phyloP scores from a whole-genome alignment of 2,329 filamentous ascomycete genomes.

The Fusarium goolgardi region DNA sequence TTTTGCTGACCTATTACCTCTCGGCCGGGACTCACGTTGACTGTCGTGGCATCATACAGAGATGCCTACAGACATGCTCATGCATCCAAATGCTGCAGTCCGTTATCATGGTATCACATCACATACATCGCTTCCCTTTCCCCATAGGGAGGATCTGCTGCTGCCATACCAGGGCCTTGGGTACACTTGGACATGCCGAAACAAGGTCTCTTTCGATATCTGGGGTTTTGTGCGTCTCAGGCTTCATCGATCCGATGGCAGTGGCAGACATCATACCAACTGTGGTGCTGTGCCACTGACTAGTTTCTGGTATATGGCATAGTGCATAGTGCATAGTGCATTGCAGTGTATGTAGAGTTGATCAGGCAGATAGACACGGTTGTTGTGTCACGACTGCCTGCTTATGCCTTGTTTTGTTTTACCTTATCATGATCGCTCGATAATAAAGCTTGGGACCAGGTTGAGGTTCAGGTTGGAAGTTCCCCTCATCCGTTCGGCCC shows the following conservation, averaged over 20 bases:
- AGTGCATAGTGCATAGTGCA: background rate
- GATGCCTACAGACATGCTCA: slow-evolving; percentile 25
- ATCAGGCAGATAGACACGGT: slow-evolving; percentile 1
- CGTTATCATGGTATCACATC: slow-evolving; percentile 15
- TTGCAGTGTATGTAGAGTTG: background rate
- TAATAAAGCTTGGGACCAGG: background rate
- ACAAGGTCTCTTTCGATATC: slow-evolving; percentile 23
- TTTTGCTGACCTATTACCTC: slow-evolving; percentile 21
- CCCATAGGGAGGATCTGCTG: slow-evolving; percentile 34
- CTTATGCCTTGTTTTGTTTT: slow-evolving; percentile 20
- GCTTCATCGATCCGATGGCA: slow-evolving; percentile 27
- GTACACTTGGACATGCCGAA: slow-evolving; percentile 15
- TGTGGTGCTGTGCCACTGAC: slow-evolving; percentile 29
- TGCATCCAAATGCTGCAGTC: slow-evolving; percentile 19
- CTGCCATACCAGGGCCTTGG: slow-evolving; percentile 17
- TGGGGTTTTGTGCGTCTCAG: slow-evolving; percentile 30
- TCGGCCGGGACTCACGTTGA: slow-evolving; percentile 15
- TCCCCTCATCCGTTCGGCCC: slow-evolving; percentile 22
- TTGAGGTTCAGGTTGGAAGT: slow-evolving; percentile 5
- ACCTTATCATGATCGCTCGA: slow-evolving; percentile 26
- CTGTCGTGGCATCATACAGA: slow-evolving; percentile 32
- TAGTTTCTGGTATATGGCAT: slow-evolving; percentile 14
- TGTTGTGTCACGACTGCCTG: slow-evolving; percentile 5
- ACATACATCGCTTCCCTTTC: slow-evolving; percentile 28
- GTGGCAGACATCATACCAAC: slow-evolving; percentile 36